These are phyloP conservation scores for Marsdenia floribunda DNA, from an alignment of 257 asterid genomes.

Conservation along the genomic window DNA sequence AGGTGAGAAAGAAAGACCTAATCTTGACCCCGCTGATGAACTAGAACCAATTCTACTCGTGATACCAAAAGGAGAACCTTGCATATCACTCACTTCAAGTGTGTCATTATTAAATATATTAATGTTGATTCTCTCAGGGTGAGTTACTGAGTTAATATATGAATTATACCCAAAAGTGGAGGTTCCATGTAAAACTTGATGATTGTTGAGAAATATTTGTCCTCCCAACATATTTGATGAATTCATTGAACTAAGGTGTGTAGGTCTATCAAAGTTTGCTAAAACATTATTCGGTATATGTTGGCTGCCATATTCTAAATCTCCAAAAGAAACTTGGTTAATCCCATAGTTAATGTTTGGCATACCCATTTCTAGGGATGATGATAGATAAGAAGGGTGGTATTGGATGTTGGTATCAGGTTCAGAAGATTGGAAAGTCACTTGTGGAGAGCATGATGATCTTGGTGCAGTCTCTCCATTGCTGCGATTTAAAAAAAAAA, in stretches of 20 bases:
- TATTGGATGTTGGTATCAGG: constrained; percentile 28
- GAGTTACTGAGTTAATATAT: constrained; percentile 40
- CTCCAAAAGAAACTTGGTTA: constrained; percentile 31
- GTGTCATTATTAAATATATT: constrained; percentile 44
- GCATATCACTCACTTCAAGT: constrained; percentile 60
- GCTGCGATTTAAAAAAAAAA: constrained; percentile 18
- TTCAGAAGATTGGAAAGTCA: constrained; percentile 42
- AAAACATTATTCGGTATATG: constrained; percentile 28
- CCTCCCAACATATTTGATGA: constrained; percentile 22
- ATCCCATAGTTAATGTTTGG: constrained; percentile 30
- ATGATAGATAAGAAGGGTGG: constrained; percentile 17
- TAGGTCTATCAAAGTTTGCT: constrained; percentile 25
- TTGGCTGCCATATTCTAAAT: constrained; percentile 26
- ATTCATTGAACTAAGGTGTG: constrained; percentile 26
- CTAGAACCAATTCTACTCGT: constrained; percentile 28
- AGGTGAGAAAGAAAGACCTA: constrained; percentile 52
- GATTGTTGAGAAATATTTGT: constrained; percentile 32
- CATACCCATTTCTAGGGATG: constrained; percentile 27
- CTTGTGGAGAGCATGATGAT: constrained; percentile 40
- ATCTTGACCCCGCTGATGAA: constrained; percentile 43
- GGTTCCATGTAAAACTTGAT: constrained; percentile 28
- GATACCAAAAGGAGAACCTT: constrained; percentile 57
- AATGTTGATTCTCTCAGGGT: constrained; percentile 28
- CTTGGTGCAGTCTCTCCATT: constrained; percentile 39
- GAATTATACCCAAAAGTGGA: constrained; percentile 42